Base-by-base conservation (phyloP, 2,329 filamentous ascomycete species). In the Ophiostoma quercus region DNA sequence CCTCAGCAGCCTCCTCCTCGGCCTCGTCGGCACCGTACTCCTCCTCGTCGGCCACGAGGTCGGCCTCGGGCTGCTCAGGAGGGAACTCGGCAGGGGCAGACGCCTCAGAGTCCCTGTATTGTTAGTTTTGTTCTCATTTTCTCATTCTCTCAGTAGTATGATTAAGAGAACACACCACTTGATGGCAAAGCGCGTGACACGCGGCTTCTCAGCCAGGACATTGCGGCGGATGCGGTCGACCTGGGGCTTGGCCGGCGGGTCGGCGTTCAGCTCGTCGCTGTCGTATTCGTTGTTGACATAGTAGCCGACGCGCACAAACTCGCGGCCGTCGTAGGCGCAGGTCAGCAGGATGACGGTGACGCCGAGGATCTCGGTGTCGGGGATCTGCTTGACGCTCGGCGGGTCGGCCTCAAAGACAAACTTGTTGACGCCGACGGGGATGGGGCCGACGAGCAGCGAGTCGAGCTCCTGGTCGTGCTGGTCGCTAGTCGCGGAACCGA, bases 251-350 rank as follows among this genome's bases (percentile, higher is more conserved):
- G 92, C 85, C 7, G 95, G 95, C 11, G 95, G 95, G 76, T 98
- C 94, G 66, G 90, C 88, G 75, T 88, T 90, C 73, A 99, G 86
- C 79, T 96, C 92, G 76, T 96, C 92, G 34, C 91, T 91, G 75
- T 96, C 92, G 80, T 99, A 99, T 80, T 99, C 96, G 77, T 99
- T 99, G 85, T 98, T 99, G 77, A 99, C 95, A 76, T 99, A 99
- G 86, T 99, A 99, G 73, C 95, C 95, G 60, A 99, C 94, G 74
- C 95, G 93, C 54, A 99, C 93, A 76, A 99, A 99, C 80, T 99
- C 95, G 77, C 95, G 89, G 69, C 91, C 91, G 77, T 99, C 95
- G 82, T 99, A 99, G 79, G 92, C 91, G 82, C 95, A 98, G 71
- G 93, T 97, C 74, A 99, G 87, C 70, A 99, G 90, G 76, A 99